Conservation (phyloP, 371 early-diverging fungal species). For the Paraphysoderma sedebokerense region DNA sequence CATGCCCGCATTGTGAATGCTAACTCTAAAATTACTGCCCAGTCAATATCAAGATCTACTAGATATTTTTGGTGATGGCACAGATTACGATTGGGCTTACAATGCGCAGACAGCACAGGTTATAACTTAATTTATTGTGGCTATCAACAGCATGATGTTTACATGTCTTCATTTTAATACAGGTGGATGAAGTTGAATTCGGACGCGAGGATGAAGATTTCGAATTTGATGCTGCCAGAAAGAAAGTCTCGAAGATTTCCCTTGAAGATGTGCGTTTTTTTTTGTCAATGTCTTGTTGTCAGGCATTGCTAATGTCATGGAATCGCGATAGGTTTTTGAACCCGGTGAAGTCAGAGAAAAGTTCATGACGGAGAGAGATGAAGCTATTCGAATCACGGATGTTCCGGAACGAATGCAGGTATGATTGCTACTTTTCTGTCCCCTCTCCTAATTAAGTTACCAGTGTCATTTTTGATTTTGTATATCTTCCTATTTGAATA, state of each 20-base stretch:
- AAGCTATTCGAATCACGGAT: constrained; percentile 67
- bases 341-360: constrained; percentile 72
- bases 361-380: constrained; percentile 84
- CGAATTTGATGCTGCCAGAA: too few relatives aligned
- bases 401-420: constrained; percentile 86
- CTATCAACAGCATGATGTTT: too few relatives aligned
- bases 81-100: constrained; percentile 74
- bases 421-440: too few relatives aligned
- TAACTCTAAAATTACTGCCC: neutral
- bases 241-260: too few relatives aligned
- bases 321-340: constrained; percentile 58
- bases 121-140: too few relatives aligned
- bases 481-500: too few relatives aligned
- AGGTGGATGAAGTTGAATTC: constrained; percentile 21
- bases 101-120: too few relatives aligned
- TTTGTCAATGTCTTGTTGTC: neutral
- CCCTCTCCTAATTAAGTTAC: too few relatives aligned
- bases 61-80: constrained; percentile 81
- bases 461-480: too few relatives aligned
- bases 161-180: too few relatives aligned
- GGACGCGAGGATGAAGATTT: constrained; percentile 10
- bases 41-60: constrained; percentile 37
- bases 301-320: neutral
- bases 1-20: neutral
- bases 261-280: constrained; percentile 8